A percentile compares a stretch with the other conserved stretches of the same genome.
These are phyloP conservation scores for Starmerella tilneyi DNA, from an alignment of 805 yeast species.

Conservation along the genomic window DNA sequence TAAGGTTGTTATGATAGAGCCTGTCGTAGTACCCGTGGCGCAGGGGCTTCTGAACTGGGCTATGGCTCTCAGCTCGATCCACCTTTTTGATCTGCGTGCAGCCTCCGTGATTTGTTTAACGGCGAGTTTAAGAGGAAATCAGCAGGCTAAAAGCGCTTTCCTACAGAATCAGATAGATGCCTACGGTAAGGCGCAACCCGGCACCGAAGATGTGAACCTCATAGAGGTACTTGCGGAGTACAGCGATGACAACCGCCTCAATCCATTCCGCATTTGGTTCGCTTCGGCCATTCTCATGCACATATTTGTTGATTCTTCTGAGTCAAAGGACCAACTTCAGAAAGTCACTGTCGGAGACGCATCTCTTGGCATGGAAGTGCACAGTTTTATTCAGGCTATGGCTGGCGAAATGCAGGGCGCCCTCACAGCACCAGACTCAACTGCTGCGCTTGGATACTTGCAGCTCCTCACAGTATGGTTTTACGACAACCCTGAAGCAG, in stretches of 20 bases:
- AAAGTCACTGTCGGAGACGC: slow-evolving; percentile 45
- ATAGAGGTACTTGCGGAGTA: slow-evolving; percentile 64
- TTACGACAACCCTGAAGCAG: slow-evolving; percentile 66
- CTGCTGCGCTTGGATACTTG: slow-evolving; percentile 67
- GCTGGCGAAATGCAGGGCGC: slow-evolving; percentile 62
- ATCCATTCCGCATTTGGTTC: slow-evolving; percentile 85
- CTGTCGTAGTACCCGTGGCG: slow-evolving; percentile 51
- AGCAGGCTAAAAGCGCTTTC: slow-evolving; percentile 51
- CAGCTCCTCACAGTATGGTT: slow-evolving; percentile 67
- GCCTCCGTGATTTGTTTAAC: slow-evolving; percentile 59
- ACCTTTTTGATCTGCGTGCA: slow-evolving; percentile 68
- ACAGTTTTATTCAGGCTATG: slow-evolving; percentile 62
- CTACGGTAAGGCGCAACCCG: slow-evolving; percentile 29
- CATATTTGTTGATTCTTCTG: slow-evolving; percentile 39
- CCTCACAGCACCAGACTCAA: slow-evolving; percentile 51
- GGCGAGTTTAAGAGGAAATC: slow-evolving; percentile 57
- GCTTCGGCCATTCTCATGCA: slow-evolving; percentile 56
- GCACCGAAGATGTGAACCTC: slow-evolving; percentile 41
- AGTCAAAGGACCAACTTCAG: slow-evolving; percentile 28
- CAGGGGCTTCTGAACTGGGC: slow-evolving; percentile 77
- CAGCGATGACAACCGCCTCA: slow-evolving; percentile 58
- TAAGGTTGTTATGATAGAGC: slow-evolving; percentile 26
- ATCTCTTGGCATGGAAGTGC: slow-evolving; percentile 51
- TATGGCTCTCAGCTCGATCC: slow-evolving; percentile 66
- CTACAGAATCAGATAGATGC: slow-evolving; percentile 51